Conservation (phyloP, 1,284 basidiomycete genomes). For the Trichosporon asahii region DNA sequence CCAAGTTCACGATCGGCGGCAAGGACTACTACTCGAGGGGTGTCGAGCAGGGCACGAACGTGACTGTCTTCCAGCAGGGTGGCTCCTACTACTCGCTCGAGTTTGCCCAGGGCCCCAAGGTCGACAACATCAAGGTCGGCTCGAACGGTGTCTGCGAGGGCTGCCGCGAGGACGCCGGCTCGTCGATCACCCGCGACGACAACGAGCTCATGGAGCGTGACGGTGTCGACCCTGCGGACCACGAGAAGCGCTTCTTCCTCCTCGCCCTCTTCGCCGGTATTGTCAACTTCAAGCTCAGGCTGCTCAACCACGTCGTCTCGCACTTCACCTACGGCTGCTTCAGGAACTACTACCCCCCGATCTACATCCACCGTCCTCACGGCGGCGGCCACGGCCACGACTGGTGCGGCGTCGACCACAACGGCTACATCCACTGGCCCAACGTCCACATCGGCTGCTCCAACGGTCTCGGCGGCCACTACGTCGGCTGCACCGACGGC, state of each 20-base stretch:
- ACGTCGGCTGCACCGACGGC: neutral
- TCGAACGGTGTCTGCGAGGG: neutral
- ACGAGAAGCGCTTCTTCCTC: constrained; percentile 6
- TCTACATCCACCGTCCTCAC: neutral
- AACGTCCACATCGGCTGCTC: constrained; percentile 1
- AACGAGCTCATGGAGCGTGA: neutral
- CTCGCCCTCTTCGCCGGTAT: neutral
- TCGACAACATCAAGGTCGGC: neutral
- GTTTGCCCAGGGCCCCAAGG: neutral
- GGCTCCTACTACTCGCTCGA: neutral
- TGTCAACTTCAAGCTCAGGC: neutral
- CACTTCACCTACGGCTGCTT: neutral
- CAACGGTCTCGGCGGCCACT: neutral
- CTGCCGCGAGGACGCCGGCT: neutral
- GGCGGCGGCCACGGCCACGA: neutral
- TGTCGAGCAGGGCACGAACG: neutral
- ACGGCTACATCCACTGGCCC: constrained; percentile 8
- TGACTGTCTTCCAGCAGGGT: neutral
- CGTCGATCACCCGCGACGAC: neutral
- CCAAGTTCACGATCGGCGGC: neutral
- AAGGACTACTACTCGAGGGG: neutral
- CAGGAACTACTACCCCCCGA: neutral
- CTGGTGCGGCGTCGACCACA: neutral
- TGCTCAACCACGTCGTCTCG: neutral
- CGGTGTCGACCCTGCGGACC: neutral